Conservation (phyloP, 805 yeast species). For the Saturnispora gosingensis region DNA sequence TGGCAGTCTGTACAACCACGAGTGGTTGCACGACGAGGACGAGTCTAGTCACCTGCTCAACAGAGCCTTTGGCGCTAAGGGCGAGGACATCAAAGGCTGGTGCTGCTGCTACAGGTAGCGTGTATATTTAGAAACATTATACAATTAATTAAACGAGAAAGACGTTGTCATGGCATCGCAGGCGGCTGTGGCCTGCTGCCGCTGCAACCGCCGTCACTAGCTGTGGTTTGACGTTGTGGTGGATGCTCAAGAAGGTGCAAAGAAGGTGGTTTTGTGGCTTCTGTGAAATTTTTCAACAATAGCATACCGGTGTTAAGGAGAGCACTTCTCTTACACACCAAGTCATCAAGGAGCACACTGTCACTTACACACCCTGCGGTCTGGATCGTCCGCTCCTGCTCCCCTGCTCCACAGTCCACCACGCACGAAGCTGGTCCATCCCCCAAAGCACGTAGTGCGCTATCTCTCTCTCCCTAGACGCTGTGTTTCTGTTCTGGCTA, state of each 20-base stretch:
- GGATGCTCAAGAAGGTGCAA: not conserved
- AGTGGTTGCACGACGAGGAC: conserved; percentile 35
- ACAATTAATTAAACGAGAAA: not conserved
- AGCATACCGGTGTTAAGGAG: not conserved
- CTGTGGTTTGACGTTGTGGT: not conserved
- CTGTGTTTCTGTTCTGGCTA: no score
- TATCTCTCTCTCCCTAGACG: no score
- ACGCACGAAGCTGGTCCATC: no score
- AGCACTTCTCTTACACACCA: not conserved
- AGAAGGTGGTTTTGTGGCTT: not conserved
- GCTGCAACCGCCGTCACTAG: not conserved
- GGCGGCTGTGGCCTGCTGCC: not conserved
- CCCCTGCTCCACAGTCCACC: not conserved
- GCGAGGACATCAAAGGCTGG: conserved; percentile 27
- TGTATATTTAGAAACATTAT: not conserved
- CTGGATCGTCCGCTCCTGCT: not conserved
- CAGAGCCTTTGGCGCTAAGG: conserved; percentile 24
- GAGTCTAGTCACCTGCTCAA: conserved; percentile 17
- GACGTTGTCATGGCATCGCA: not conserved
- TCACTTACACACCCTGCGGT: not conserved
- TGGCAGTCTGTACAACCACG: conserved; percentile 42
- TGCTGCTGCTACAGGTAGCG: not conserved
- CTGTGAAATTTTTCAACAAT: not conserved
- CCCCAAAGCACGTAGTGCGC: no score
- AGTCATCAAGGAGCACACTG: not conserved